Conservation (phyloP, 371 early-diverging fungal species). For the Mucor velutinosus region DNA sequence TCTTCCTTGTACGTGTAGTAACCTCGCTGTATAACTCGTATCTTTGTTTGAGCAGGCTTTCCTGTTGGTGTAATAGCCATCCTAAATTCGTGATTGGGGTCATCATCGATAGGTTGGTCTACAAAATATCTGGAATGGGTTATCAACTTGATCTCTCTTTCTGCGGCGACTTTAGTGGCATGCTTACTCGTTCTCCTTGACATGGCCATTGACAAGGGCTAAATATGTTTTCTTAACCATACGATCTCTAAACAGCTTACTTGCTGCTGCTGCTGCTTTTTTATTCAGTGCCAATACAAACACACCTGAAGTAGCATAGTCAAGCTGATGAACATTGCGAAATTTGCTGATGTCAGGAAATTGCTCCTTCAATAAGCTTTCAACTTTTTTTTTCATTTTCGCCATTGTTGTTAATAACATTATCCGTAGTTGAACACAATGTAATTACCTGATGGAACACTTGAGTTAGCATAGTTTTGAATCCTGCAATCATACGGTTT, state of each 20-base stretch:
- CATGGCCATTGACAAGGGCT: slow-evolving; percentile 46
- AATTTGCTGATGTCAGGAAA: slow-evolving; percentile 29
- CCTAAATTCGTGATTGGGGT: slow-evolving; percentile 38
- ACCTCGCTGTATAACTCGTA: slow-evolving; percentile 33
- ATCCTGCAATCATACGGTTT: slow-evolving; percentile 37
- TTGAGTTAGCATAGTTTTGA: slow-evolving; percentile 18
- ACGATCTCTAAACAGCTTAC: slow-evolving; percentile 38
- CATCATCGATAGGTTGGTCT: slow-evolving; percentile 42
- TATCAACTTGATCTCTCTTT: neutral
- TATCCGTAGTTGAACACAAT: neutral
- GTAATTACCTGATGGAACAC: slow-evolving; percentile 19
- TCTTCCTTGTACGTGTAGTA: slow-evolving; percentile 28
- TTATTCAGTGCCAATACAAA: slow-evolving; percentile 43
- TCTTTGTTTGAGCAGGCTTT: slow-evolving; percentile 36
- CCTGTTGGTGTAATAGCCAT: slow-evolving; percentile 37
- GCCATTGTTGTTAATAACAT: neutral
- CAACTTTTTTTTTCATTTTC: slow-evolving; percentile 13
- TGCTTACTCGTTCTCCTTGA: slow-evolving; percentile 34
- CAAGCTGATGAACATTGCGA: slow-evolving; percentile 47
- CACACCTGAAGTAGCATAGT: slow-evolving; percentile 45
- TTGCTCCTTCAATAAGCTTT: slow-evolving; percentile 24
- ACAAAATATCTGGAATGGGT: slow-evolving; percentile 6
- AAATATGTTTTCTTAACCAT: slow-evolving; percentile 47
- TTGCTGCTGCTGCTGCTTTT: slow-evolving; percentile 34
- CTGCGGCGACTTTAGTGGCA: neutral